Evolutionary conservation across 805 yeast species (phyloP), one percentile per base, ranked within the genome.

Genomic region (Yarrowia divulgata): DNA sequence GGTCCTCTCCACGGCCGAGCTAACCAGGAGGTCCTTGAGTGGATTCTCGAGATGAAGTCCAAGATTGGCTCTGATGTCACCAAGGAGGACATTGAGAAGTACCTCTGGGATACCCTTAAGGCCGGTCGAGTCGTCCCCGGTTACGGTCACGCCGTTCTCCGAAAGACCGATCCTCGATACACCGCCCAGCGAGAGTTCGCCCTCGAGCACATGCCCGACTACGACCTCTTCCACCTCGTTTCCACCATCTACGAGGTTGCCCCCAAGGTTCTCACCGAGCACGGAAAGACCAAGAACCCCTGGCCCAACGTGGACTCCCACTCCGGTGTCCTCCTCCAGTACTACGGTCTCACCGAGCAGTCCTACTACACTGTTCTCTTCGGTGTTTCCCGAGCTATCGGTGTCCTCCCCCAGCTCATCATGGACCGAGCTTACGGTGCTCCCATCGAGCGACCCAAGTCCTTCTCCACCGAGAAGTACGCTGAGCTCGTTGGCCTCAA

Each of bases 1-100:
- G 96, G 96, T 72, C 95, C 96, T 70, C 82, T 90, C 74, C 96
- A 90, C 79, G 95, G 95, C 42, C 83, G 90, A 73, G 96, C 95
- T 70, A 90, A 90, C 78, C 96, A 90, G 80, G 95, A 90, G 80
- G 95, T 90, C 69, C 87, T 90, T 72, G 85, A 89, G 77, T 90
- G 90, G 82, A 84, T 90, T 74, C 81, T 87, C 77, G 85, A 84
- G 74, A 85, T 89, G 88, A 83, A 84, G 79, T 55, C 73, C 50
- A 72, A 70, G 66, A 72, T 80, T 35, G 79, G 80, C 42, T 69
- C 73, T 52, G 64, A 72, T 60, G 74, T 75, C 71, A 80, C 85
- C 73, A 79, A 82, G 73, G 82, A 78, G 70, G 84, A 85, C 75
- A 88, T 90, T 73, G 87, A 85, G 79, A 81, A 83, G 73, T 87